Evolutionary conservation across 495 filamentous ascomycete species (phyloP).

Genomic region (Tuber borchii): DNA sequence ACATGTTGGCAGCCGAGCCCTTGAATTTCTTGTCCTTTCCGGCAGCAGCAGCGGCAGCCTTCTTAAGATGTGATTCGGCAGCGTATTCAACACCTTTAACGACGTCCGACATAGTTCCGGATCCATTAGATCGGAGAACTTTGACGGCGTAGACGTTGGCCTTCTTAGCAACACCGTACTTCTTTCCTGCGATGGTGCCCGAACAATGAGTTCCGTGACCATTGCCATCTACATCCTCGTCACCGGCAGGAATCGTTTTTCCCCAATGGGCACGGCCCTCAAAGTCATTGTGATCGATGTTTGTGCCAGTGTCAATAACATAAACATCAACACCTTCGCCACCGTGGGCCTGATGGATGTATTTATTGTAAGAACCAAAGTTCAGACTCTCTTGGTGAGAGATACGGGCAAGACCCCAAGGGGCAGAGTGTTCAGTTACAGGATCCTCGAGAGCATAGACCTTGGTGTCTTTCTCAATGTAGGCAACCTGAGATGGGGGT

Average conservation of each 20-base stretch:
- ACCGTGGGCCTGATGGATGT: constrained; percentile 80
- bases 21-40: constrained; percentile 88
- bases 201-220: constrained; percentile 99
- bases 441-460: constrained; percentile 66
- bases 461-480: constrained; percentile 87
- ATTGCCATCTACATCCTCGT: constrained; percentile 89
- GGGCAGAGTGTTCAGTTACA: constrained; percentile 77
- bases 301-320: constrained; percentile 96
- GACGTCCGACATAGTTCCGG: constrained; percentile 96
- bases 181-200: constrained; percentile 93
- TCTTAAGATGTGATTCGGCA: constrained; percentile 66
- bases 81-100: constrained; percentile 98
- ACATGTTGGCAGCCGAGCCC: constrained; percentile 99
- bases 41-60: constrained; percentile 60
- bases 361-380: constrained; percentile 96
- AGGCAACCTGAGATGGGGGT: constrained; percentile 65
- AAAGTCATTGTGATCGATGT: constrained; percentile 90
- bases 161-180: constrained; percentile 99
- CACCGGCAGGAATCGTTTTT: constrained; percentile 81
- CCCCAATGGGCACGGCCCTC: constrained; percentile 93
- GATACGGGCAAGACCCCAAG: constrained; percentile 96
- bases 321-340: constrained; percentile 99
- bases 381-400: constrained; percentile 81
- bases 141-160: constrained; percentile 94
- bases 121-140: constrained; percentile 94